phyloP scores from a whole-genome alignment of 1,284 basidiomycete species.

The Tylopilus sp. region DNA sequence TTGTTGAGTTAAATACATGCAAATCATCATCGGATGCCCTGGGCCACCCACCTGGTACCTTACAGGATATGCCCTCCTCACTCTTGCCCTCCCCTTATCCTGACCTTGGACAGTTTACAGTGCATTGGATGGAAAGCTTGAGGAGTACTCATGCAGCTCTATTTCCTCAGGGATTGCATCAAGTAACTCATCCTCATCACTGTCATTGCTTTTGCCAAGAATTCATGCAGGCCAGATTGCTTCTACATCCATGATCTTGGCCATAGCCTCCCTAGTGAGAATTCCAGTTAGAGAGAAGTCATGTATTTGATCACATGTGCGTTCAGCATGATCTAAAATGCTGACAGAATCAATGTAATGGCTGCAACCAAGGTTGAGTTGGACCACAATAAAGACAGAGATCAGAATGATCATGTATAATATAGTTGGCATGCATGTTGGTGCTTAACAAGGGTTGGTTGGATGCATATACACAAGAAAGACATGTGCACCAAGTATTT shows the following conservation, averaged over 20 bases:
- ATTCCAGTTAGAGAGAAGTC: constrained; percentile 30
- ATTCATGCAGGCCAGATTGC: constrained; percentile 28
- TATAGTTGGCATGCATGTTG: constrained; percentile 83
- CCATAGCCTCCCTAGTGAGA: constrained; percentile 25
- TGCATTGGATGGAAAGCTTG: constrained; percentile 78
- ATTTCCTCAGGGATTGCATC: constrained; percentile 53
- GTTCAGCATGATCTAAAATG: constrained; percentile 62
- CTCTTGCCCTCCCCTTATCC: too few relatives aligned
- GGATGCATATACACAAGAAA: background rate
- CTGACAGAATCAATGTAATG: constrained; percentile 77
- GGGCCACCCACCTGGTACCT: too few relatives aligned
- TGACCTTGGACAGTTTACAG: too few relatives aligned
- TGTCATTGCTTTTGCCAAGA: constrained; percentile 13
- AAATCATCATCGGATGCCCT: too few relatives aligned
- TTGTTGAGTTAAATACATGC: too few relatives aligned
- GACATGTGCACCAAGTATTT: constrained; percentile 64
- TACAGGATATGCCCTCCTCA: too few relatives aligned
- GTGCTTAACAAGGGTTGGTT: constrained; percentile 47
- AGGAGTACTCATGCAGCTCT: constrained; percentile 78
- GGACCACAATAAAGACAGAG: constrained; percentile 77
- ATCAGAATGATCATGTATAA: constrained; percentile 82
- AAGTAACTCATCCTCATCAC: constrained; percentile 20
- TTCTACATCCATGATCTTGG: constrained; percentile 27
- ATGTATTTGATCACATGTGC: constrained; percentile 42
- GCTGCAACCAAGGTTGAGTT: constrained; percentile 80